Percentiles rank a stretch among this genome's conserved stretches.
These are phyloP conservation scores for Botryotinia convoluta DNA, from an alignment of 2,329 filamentous ascomycete species.

Conservation along the genomic window DNA sequence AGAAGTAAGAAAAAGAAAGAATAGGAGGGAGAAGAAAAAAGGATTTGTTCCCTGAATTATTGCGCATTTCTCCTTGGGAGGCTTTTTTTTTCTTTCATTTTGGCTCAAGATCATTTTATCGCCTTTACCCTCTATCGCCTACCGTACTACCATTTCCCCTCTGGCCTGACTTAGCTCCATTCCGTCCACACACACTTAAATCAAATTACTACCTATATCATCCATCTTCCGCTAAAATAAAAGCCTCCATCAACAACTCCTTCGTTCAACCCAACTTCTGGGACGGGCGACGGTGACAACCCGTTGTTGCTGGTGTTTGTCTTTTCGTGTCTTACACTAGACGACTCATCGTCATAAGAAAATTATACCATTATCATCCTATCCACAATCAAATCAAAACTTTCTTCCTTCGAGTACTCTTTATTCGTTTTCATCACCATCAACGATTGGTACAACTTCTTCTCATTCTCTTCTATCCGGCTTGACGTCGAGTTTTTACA, in stretches of 20 bases:
- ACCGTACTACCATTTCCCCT: not conserved
- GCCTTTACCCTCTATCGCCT: conserved; percentile 1
- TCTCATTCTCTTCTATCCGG: not conserved
- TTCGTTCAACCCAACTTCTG: conserved; percentile 2
- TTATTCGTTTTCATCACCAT: not conserved
- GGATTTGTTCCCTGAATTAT: not conserved
- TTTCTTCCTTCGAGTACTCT: too few relatives aligned
- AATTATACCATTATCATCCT: not conserved
- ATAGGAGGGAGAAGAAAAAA: not conserved
- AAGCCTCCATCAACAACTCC: not conserved
- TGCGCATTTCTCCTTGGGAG: not conserved
- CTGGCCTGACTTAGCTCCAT: not conserved
- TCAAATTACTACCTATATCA: not conserved
- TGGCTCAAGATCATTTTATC: not conserved
- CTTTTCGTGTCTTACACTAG: not conserved
- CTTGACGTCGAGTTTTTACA: not conserved
- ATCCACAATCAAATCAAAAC: not conserved
- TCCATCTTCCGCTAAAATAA: not conserved
- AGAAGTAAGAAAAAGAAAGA: not conserved
- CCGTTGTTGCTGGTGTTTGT: not conserved
- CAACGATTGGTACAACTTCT: not conserved
- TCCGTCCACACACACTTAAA: not conserved
- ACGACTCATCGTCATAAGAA: not conserved
- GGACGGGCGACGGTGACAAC: conserved; percentile 10
- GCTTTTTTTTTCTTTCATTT: not conserved